phyloP scores from a whole-genome alignment of 768 basidiomycete species.

The Naganishia kalamii region DNA sequence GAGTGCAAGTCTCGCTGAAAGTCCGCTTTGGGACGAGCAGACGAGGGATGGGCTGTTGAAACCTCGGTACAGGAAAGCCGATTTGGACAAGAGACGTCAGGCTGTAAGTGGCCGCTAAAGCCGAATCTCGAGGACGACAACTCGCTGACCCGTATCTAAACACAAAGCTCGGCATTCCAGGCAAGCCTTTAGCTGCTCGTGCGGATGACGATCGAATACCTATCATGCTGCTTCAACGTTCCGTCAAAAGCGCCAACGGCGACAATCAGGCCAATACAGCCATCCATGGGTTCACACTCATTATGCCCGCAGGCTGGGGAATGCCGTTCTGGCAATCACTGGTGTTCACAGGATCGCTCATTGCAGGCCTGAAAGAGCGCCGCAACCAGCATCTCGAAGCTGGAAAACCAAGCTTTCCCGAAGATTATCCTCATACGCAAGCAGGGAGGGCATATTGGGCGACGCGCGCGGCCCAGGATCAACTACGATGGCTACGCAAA shows the following conservation, averaged over 20 bases:
- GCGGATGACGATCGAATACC: slow-evolving; percentile 78
- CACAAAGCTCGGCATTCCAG: slow-evolving; percentile 66
- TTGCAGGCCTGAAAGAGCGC: slow-evolving; percentile 78
- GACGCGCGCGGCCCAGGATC: slow-evolving; percentile 55
- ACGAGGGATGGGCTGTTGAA: slow-evolving; percentile 54
- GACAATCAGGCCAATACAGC: slow-evolving; percentile 25
- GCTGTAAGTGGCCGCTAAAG: slow-evolving; percentile 51
- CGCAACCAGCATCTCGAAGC: slow-evolving; percentile 76
- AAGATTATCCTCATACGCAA: slow-evolving; percentile 62
- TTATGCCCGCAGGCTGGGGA: slow-evolving; percentile 80
- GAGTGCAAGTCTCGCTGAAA: slow-evolving; percentile 56
- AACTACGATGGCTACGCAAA: slow-evolving; percentile 64
- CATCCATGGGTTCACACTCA: slow-evolving; percentile 78
- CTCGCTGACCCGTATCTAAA: background rate
- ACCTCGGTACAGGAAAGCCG: slow-evolving; percentile 71
- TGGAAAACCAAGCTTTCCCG: slow-evolving; percentile 67
- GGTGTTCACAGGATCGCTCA: slow-evolving; percentile 70
- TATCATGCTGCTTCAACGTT: slow-evolving; percentile 65
- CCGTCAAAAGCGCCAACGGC: slow-evolving; percentile 52
- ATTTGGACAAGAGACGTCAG: slow-evolving; percentile 73
- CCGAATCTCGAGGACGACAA: background rate
- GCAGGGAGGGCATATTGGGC: slow-evolving; percentile 56
- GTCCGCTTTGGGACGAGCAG: slow-evolving; percentile 63
- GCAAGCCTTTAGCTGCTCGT: slow-evolving; percentile 60
- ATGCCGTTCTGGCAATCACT: slow-evolving; percentile 85